Conservation (phyloP, 176 grass and related monocot species). For the Aegilops bicornis region DNA sequence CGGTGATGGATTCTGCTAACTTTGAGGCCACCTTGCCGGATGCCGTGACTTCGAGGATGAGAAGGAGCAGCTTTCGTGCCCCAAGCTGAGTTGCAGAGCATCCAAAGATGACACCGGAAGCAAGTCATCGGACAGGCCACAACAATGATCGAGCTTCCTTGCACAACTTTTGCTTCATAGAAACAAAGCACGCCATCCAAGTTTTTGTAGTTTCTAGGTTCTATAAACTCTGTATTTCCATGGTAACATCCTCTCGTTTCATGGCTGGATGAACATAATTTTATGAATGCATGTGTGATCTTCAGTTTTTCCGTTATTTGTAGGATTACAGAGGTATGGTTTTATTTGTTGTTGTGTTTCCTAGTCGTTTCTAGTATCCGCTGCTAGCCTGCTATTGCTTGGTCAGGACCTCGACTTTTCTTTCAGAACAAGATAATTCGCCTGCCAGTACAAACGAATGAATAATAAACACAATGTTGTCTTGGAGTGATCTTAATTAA, state of each 20-base stretch:
- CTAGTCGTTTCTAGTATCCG: no score
- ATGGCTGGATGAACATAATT: no score
- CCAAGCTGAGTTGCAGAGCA: background rate
- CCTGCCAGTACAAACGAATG: background rate
- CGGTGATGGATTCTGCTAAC: constrained; percentile 54
- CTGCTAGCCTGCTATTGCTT: background rate
- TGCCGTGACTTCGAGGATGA: constrained; percentile 44
- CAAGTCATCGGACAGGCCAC: background rate
- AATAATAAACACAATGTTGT: no score
- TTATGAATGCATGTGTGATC: no score
- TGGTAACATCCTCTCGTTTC: no score
- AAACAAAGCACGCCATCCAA: background rate
- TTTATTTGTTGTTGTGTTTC: no score
- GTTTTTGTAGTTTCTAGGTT: background rate
- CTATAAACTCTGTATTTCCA: no score
- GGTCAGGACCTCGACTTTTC: background rate
- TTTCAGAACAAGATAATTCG: background rate
- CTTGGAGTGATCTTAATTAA: no score
- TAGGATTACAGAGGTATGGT: no score
- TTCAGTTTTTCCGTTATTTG: no score
- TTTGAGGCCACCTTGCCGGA: constrained; percentile 48
- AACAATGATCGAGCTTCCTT: background rate
- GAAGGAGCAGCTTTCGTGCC: constrained; percentile 23
- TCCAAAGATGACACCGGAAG: background rate
- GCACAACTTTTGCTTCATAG: background rate